These are phyloP conservation scores for Dryas octopetala DNA, from an alignment of 306 rosid species.

Conservation along the genomic window DNA sequence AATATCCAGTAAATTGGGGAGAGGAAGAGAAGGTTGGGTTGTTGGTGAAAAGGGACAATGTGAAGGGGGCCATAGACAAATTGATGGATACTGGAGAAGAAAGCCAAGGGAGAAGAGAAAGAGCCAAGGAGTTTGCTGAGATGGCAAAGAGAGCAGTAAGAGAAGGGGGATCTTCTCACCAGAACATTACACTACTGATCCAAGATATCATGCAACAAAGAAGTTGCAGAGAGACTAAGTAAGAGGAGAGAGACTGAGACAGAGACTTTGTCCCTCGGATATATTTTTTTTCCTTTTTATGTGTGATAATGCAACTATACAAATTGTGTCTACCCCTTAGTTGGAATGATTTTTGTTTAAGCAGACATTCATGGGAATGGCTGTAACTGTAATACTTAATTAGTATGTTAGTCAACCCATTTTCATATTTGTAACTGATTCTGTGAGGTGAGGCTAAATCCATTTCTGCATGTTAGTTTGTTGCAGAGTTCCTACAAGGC, in stretches of 20 bases:
- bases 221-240: background rate
- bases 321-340: too few species aligned
- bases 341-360: background rate
- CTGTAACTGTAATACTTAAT: too few species aligned
- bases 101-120: constrained; percentile 39
- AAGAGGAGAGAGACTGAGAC: background rate
- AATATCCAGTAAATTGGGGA: constrained; percentile 33
- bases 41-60: constrained; percentile 42
- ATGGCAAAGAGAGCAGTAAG: constrained; percentile 45
- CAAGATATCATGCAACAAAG: constrained; percentile 39
- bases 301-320: too few species aligned
- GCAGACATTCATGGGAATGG: too few species aligned
- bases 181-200: constrained; percentile 34
- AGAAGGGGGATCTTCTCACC: constrained; percentile 66
- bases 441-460: too few species aligned
- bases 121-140: constrained; percentile 32
- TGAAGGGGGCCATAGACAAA: constrained; percentile 35
- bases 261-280: too few species aligned
- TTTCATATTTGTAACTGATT: too few species aligned
- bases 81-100: constrained; percentile 38
- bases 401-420: too few species aligned
- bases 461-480: too few species aligned
- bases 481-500: too few species aligned
- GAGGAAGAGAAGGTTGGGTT: constrained; percentile 38
- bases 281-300: too few species aligned